Conservation (phyloP, 1,284 basidiomycete genomes). For the Trametes pubescens region DNA sequence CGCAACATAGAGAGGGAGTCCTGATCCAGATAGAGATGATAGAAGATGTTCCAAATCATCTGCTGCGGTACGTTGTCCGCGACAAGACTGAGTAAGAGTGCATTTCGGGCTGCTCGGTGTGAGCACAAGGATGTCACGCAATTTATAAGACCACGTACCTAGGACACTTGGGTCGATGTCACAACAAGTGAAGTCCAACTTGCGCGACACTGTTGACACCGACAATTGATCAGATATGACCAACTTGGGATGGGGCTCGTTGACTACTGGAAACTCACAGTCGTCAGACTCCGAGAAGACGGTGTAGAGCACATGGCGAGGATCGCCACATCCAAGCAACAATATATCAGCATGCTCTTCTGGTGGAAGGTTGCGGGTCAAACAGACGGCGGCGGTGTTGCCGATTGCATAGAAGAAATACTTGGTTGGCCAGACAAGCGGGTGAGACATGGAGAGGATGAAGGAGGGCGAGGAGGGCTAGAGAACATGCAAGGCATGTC, state of each 20-base stretch:
- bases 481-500: too few relatives aligned
- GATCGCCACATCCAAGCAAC: slow-evolving; percentile 67
- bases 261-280: too few relatives aligned
- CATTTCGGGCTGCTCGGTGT: slow-evolving; percentile 49
- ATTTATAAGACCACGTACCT: slow-evolving; percentile 44
- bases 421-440: slow-evolving; percentile 49
- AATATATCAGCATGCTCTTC: slow-evolving; percentile 56
- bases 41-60: slow-evolving; percentile 66
- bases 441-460: slow-evolving; percentile 43
- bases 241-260: too few relatives aligned
- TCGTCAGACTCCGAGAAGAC: slow-evolving; percentile 34
- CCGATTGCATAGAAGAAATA: slow-evolving; percentile 63
- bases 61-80: slow-evolving; percentile 42
- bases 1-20: slow-evolving; percentile 48
- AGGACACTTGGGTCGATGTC: slow-evolving; percentile 65
- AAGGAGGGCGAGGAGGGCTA: too few relatives aligned
- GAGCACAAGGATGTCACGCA: slow-evolving; percentile 13
- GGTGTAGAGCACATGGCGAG: slow-evolving; percentile 64
- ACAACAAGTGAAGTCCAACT: slow-evolving; percentile 66
- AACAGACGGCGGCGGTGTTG: slow-evolving; percentile 59
- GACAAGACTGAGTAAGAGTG: slow-evolving; percentile 46
- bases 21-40: slow-evolving; percentile 58
- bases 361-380: slow-evolving; percentile 56
- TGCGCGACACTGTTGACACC: too few relatives aligned
- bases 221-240: too few relatives aligned